phyloP scores from a whole-genome alignment of 2,329 filamentous ascomycete genomes.

The Calonectria crousiana region DNA sequence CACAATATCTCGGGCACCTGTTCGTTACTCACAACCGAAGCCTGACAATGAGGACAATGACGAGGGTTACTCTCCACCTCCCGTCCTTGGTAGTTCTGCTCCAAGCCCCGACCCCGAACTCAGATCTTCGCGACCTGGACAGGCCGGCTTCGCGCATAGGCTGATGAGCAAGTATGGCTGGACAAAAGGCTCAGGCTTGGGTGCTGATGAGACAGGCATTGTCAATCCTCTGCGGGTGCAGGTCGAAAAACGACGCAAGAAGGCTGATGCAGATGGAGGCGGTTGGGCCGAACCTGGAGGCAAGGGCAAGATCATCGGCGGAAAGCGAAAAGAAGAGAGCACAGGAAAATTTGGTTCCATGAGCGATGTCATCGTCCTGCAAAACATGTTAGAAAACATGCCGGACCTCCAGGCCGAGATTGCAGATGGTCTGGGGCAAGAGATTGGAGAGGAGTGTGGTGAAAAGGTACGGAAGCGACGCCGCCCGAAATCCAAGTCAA shows the following conservation, averaged over 20 bases:
- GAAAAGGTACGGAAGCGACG: slow-evolving; percentile 68
- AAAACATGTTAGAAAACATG: slow-evolving; percentile 89
- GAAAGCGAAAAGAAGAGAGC: slow-evolving; percentile 65
- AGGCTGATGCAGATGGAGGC: slow-evolving; percentile 81
- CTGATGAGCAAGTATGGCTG: slow-evolving; percentile 96
- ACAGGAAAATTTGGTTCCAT: slow-evolving; percentile 74
- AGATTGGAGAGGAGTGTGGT: slow-evolving; percentile 94
- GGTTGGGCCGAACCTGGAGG: slow-evolving; percentile 78
- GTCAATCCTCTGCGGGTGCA: slow-evolving; percentile 85
- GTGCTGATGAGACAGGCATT: slow-evolving; percentile 85
- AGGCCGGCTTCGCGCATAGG: slow-evolving; percentile 86
- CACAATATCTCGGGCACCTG: slow-evolving; percentile 81
- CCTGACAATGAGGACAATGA: slow-evolving; percentile 52
- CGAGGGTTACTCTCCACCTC: slow-evolving; percentile 57
- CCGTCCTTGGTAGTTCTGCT: slow-evolving; percentile 59
- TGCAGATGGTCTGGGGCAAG: slow-evolving; percentile 81
- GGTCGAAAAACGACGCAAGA: slow-evolving; percentile 87
- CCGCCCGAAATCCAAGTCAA: not conserved
- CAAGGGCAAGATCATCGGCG: slow-evolving; percentile 85
- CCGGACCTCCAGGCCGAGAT: slow-evolving; percentile 82
- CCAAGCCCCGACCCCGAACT: slow-evolving; percentile 54
- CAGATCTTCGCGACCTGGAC: slow-evolving; percentile 78
- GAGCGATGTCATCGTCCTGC: slow-evolving; percentile 85
- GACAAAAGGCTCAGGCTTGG: slow-evolving; percentile 88
- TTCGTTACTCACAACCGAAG: slow-evolving; percentile 71